phyloP scores from a whole-genome alignment of 2,329 filamentous ascomycete species.

The Dissoconium aciculare region DNA sequence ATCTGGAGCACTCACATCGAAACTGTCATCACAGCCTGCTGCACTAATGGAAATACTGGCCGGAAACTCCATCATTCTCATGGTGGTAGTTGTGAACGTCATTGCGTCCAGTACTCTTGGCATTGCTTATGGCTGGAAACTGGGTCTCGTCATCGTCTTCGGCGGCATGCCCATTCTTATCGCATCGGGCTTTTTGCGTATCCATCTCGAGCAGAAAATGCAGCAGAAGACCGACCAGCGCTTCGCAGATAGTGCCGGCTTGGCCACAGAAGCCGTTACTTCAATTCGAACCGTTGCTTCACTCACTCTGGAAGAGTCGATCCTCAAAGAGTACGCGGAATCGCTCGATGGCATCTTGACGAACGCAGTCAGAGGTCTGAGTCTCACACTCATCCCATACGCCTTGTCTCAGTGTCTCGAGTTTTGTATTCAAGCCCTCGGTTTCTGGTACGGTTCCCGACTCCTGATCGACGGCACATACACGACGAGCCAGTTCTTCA shows the following conservation, averaged over 20 bases:
- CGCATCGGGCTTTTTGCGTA: slow-evolving; percentile 21
- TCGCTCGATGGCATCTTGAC: slow-evolving; percentile 17
- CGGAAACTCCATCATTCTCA: slow-evolving; percentile 27
- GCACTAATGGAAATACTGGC: slow-evolving; percentile 38
- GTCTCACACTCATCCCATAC: slow-evolving; percentile 17
- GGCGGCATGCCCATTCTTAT: slow-evolving; percentile 23
- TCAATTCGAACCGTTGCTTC: slow-evolving; percentile 24
- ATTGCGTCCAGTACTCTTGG: slow-evolving; percentile 18
- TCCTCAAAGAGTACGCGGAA: slow-evolving; percentile 19
- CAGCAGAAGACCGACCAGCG: slow-evolving; percentile 17
- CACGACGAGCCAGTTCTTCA: slow-evolving; percentile 35
- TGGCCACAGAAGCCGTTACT: slow-evolving; percentile 24
- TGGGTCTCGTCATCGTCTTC: slow-evolving; percentile 23
- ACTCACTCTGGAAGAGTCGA: slow-evolving; percentile 19
- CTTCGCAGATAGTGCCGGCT: slow-evolving; percentile 22
- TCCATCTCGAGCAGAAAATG: slow-evolving; percentile 22
- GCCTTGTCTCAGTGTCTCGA: slow-evolving; percentile 22
- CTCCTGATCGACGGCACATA: slow-evolving; percentile 23
- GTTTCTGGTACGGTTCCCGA: slow-evolving; percentile 24
- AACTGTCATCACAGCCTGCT: slow-evolving; percentile 35
- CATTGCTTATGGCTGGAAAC: slow-evolving; percentile 25
- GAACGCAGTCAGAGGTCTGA: slow-evolving; percentile 9
- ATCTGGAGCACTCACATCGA: slow-evolving; percentile 33
- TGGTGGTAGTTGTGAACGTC: slow-evolving; percentile 23
- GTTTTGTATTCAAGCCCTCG: slow-evolving; percentile 21